Evolutionary conservation across 176 grass and related monocot genomes (phyloP), one percentile per base, ranked within the genome.

Genomic region (Carex cristatella): DNA sequence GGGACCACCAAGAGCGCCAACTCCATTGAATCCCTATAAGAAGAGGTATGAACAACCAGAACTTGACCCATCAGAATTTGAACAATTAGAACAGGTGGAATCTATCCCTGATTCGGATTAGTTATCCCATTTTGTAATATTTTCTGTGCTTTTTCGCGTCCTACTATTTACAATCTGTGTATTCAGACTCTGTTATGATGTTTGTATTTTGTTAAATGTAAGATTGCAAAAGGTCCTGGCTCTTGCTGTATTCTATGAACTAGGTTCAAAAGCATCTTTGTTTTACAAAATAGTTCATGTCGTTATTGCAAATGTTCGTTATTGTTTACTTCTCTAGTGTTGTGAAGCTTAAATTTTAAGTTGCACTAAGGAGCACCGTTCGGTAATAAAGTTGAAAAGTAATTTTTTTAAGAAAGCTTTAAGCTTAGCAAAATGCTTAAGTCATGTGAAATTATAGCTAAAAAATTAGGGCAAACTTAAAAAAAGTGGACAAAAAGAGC

Each of bases 1-100:
- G 1, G 81, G 81, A 33, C 81, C 81, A 23, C n/a, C 42, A 49
- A 19, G 38, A 10, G 62, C 62, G 6, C 38, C 62, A 15, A 83
- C 81, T 69, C 81, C 81, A 46, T 14, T 46, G 16, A 83, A 83
- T 83, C 81, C 81, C 23, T 83, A 83, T 31, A 83, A 83, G 23
- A 83, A 83, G 40, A 66, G 51, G 61, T 83, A 35, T 16, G 79
- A 60, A n/a, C n/a, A 40, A 40, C n/a, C 23, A 23, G 23, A 65
- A 13, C 14, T 13, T n/a, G 19, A n/a, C 0, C 1, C 42, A 6
- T 78, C 74, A 56, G 74, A 7, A 51, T 51, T 51, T 51, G 48
- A 51, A 51, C 10, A 78, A 32, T 2, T 78, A 35, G 74, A 51
- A 56, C 18, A 55, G 48, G 0, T 57, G 51, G 74, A 78, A 57